phyloP scores from a whole-genome alignment of 176 grass and related monocot species.

The Eleusine coracana region DNA sequence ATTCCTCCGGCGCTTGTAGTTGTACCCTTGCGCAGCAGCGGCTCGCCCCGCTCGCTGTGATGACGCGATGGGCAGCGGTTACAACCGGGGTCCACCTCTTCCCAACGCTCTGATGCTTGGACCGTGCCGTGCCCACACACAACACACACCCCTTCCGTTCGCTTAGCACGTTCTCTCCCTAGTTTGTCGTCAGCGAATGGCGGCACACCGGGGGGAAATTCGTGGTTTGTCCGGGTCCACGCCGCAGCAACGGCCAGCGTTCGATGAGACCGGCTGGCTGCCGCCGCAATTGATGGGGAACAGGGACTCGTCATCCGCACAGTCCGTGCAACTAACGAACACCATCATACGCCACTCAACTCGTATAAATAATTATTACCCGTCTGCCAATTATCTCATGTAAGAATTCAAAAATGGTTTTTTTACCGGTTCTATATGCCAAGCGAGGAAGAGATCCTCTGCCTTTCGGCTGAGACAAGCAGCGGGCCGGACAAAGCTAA shows the following conservation, averaged over 20 bases:
- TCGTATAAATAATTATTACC: no score
- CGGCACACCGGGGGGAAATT: neutral
- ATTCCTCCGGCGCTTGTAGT: neutral
- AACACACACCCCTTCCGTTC: no score
- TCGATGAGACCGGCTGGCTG: neutral
- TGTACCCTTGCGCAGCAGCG: neutral
- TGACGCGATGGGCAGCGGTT: neutral
- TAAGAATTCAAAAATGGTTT: neutral
- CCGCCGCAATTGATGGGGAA: neutral
- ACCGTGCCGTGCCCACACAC: no score
- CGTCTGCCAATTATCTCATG: no score
- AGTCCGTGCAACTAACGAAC: neutral
- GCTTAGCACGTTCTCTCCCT: no score
- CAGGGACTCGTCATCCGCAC: slow-evolving; percentile 1
- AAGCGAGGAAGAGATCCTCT: neutral
- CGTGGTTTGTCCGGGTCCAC: neutral
- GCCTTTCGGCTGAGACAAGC: neutral
- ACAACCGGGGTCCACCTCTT: neutral
- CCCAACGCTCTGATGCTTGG: neutral
- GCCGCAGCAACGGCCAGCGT: neutral
- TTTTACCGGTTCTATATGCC: neutral
- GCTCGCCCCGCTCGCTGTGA: neutral
- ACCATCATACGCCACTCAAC: neutral
- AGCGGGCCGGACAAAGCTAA: neutral
- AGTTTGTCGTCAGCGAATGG: neutral